Conservation (phyloP, 208 protist species). For the Leishmania arabica region DNA sequence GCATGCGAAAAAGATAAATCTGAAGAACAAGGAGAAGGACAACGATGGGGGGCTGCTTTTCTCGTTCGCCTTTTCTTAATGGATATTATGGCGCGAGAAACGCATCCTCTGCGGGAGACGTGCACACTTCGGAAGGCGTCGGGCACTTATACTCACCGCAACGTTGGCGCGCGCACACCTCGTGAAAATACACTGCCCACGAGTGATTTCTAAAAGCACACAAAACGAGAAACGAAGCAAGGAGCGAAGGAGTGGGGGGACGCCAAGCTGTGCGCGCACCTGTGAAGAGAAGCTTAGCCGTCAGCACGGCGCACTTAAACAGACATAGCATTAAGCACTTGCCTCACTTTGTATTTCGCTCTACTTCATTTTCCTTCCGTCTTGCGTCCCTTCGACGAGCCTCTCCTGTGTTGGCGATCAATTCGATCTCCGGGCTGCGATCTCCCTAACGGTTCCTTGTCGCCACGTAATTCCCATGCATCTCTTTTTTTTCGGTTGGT, state of each 20-base stretch:
- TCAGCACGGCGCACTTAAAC: not conserved
- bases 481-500: not conserved
- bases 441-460: not conserved
- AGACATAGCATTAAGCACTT: not conserved
- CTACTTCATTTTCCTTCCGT: not conserved
- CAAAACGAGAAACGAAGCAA: not conserved
- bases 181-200: not conserved
- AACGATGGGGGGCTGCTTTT: not conserved
- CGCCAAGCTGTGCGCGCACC: not conserved
- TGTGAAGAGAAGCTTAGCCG: not conserved
- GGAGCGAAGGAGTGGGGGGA: not conserved
- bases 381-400: not conserved
- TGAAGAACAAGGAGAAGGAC: not conserved
- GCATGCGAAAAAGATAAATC: not conserved
- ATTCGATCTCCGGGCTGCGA: not conserved
- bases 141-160: not conserved
- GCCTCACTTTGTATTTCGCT: constrained; percentile 18
- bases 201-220: not conserved
- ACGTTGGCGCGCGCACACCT: not conserved
- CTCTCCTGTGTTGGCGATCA: too few species aligned
- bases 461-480: not conserved
- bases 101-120: not conserved
- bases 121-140: constrained; percentile 1
- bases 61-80: not conserved
- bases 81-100: not conserved